Evolutionary conservation across 805 yeast species (phyloP).

Genomic region (Saccharomycopsis vini): DNA sequence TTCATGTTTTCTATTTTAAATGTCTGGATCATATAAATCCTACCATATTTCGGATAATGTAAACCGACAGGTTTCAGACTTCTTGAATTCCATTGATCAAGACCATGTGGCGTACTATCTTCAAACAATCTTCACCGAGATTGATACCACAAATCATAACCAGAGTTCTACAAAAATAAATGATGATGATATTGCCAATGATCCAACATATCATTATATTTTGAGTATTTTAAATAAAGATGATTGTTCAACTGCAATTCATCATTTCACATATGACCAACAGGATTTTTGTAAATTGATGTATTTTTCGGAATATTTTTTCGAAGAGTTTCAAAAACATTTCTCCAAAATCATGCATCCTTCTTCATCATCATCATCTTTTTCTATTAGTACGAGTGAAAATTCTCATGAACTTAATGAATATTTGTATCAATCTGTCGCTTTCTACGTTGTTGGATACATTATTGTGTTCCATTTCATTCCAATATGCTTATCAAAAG

Average conservation of each 20-base stretch:
- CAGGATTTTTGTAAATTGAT: conserved; percentile 5
- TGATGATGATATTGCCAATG: conserved; percentile 3
- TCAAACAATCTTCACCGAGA: conserved; percentile 8
- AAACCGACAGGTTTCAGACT: conserved; percentile 10
- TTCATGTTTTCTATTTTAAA: too few relatives aligned
- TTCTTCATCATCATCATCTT: not conserved
- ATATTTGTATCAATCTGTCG: conserved; percentile 14
- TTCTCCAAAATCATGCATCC: conserved; percentile 9
- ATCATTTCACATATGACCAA: not conserved
- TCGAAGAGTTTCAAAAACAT: conserved; percentile 6
- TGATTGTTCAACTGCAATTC: not conserved
- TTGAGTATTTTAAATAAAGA: conserved; percentile 6
- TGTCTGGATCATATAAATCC: conserved; percentile 5
- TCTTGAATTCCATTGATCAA: conserved; percentile 13
- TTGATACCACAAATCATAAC: not conserved
- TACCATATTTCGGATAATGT: conserved; percentile 4
- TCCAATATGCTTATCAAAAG: conserved; percentile 11
- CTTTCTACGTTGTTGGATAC: conserved; percentile 17
- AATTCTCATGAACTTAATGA: conserved; percentile 3
- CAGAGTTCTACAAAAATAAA: not conserved
- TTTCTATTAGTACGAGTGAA: not conserved
- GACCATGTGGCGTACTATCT: conserved; percentile 15
- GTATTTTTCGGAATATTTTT: conserved; percentile 9
- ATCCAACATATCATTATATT: conserved; percentile 15
- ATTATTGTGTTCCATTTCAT: conserved; percentile 13